phyloP scores from a whole-genome alignment of 768 basidiomycete species.

The Amanita pallidorosea region DNA sequence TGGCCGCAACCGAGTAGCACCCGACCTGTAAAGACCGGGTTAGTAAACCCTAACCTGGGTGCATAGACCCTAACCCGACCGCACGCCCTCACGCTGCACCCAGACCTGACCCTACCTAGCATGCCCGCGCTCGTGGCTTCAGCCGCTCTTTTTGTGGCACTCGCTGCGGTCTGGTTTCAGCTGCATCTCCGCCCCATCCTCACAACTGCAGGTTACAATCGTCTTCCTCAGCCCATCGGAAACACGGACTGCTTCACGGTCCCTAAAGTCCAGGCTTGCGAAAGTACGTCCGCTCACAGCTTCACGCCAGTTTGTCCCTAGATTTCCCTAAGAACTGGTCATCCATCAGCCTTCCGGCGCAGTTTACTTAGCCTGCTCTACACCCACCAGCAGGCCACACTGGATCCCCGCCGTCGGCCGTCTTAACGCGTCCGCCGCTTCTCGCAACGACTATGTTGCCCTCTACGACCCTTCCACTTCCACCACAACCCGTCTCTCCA shows the following conservation, averaged over 20 bases:
- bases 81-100: background rate
- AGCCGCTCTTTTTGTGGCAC: slow-evolving; percentile 3
- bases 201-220: slow-evolving; percentile 29
- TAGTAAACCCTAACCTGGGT: background rate
- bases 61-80: background rate
- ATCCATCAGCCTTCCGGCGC: slow-evolving; percentile 47
- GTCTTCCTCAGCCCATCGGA: slow-evolving; percentile 32
- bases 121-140: background rate
- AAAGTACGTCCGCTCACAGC: slow-evolving; percentile 34
- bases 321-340: slow-evolving; percentile 33
- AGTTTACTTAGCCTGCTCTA: slow-evolving; percentile 56
- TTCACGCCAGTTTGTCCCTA: background rate
- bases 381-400: slow-evolving; percentile 28
- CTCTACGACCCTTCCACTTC: slow-evolving; percentile 41
- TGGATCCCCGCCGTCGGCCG: slow-evolving; percentile 40
- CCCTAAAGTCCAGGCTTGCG: slow-evolving; percentile 52
- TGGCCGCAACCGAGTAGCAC: background rate
- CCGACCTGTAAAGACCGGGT: no score
- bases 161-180: slow-evolving; percentile 25
- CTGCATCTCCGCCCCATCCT: slow-evolving; percentile 37
- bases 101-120: no score
- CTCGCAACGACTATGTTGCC: slow-evolving; percentile 44
- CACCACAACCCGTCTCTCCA: slow-evolving; percentile 32
- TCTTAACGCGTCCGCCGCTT: slow-evolving; percentile 27
- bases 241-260: slow-evolving; percentile 38